These are phyloP conservation scores for Syzygium aqueum DNA, from an alignment of 345 rosid genomes.

Conservation along the genomic window DNA sequence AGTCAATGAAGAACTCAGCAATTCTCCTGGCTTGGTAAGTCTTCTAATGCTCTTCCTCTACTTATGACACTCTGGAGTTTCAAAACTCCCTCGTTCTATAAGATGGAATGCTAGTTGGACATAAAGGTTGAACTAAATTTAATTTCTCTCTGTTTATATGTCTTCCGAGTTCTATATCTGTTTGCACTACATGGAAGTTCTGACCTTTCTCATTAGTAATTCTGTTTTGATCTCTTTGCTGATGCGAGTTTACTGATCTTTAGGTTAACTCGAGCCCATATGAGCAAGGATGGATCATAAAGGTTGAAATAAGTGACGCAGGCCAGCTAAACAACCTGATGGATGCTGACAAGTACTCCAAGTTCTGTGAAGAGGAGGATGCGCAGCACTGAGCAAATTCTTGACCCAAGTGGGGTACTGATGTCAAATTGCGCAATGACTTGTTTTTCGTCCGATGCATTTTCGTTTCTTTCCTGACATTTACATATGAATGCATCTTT, in stretches of 20 bases:
- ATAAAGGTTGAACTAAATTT: not conserved
- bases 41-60: not conserved
- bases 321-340: conserved; percentile 62
- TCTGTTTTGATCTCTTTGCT: not conserved
- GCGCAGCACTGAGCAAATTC: conserved; percentile 44
- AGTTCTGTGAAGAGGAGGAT: conserved; percentile 96
- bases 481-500: not conserved
- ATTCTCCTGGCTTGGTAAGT: conserved; percentile 80
- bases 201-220: not conserved
- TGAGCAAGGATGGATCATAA: conserved; percentile 78
- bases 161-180: not conserved
- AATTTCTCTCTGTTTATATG: not conserved
- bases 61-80: not conserved
- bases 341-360: conserved; percentile 68
- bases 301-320: conserved; percentile 50
- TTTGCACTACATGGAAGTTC: not conserved
- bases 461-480: not conserved
- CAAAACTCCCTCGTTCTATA: not conserved
- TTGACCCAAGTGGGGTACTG: not conserved
- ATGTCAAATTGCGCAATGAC: not conserved
- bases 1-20: conserved; percentile 53
- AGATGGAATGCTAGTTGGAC: not conserved
- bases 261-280: conserved; percentile 87
- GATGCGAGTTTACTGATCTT: not conserved
- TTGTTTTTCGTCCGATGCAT: not conserved